Evolutionary conservation across 1,284 basidiomycete genomes (phyloP), one percentile per base, ranked within the genome.

Genomic region (Trichosporon faecale): DNA sequence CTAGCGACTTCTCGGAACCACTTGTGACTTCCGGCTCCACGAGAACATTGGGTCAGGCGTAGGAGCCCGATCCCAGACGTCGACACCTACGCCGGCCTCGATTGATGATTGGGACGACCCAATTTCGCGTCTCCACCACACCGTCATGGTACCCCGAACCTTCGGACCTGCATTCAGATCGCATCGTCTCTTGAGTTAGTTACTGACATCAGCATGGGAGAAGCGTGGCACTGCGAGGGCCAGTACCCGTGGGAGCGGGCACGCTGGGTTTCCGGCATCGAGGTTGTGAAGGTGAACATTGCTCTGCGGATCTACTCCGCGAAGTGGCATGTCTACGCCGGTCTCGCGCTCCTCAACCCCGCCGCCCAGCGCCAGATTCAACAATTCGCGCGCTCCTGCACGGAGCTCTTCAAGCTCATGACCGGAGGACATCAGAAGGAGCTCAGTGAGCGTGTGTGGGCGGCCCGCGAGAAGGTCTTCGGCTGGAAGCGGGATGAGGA

Each of bases 241-340:
- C 86, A 87, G 25, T 99, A 98, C 81, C 97, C 97, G 1, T 99
- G 96, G 97, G 95, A 98, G 83, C 90, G 93, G 55, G 85, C 86
- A 9, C 89, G 91, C 69, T 98, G 98, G 84, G 93, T 97, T 44
- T 93, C 95, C n/a, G 97, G 97, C 0, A 96, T 99, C 77, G 96
- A 99, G 84, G 96, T 94, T 8, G 94, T 95, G 78, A 99, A 99
- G 85, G 95, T 98, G 77, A 99, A 99, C 86, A 92, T 99, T 79
- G 91, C 92, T 72, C 88, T 96, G 16, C 93, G 97, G 1, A 98
- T 99, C 79, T 98, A 98, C 84, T 89, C 93, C 60, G 96, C 95
- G 80, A 92, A 95, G 77, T 99, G 95, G 95, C 97, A 99, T 84
- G 96, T 99, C 76, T 99, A 99, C 81, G 97, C 97, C 29, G 97